Percentiles rank a stretch among this genome's conserved stretches.
phyloP scores from a whole-genome alignment of 176 grass and related monocot genomes.

The Alloteropsis semialata region DNA sequence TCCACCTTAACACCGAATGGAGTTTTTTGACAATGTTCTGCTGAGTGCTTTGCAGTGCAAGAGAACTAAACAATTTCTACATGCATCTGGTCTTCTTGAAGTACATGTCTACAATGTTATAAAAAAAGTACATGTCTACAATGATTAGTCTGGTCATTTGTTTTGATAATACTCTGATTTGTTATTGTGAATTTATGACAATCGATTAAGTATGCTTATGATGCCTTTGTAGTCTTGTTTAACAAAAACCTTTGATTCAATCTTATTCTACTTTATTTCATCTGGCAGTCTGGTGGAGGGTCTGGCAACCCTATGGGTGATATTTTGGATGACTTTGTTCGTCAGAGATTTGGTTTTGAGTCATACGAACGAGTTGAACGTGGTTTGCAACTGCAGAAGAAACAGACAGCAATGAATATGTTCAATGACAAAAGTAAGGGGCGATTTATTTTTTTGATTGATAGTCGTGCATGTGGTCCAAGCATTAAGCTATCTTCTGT shows the following conservation, averaged over 20 bases:
- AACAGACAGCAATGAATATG: conserved; percentile 65
- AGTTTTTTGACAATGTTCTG: background rate
- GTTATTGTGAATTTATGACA: background rate
- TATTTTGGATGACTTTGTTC: conserved; percentile 87
- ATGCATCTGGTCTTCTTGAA: background rate
- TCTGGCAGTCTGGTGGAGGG: conserved; percentile 61
- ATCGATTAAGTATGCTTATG: background rate
- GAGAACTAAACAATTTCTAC: background rate
- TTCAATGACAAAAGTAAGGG: conserved; percentile 86
- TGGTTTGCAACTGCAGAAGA: conserved; percentile 59
- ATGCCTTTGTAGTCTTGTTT: conserved; percentile 2
- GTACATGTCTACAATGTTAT: background rate
- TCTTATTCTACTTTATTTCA: conserved; percentile 31
- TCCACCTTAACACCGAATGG: background rate
- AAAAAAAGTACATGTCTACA: background rate
- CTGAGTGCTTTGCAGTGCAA: background rate
- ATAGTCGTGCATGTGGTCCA: conserved; percentile 73
- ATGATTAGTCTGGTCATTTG: conserved; percentile 23
- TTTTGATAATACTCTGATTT: conserved; percentile 23
- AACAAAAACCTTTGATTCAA: conserved; percentile 17
- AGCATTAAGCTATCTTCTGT: conserved; percentile 84
- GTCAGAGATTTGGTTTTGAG: conserved; percentile 82
- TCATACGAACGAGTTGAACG: conserved; percentile 77
- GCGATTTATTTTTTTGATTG: conserved; percentile 86
- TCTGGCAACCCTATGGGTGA: conserved; percentile 79